These are phyloP conservation scores for Amphibolis antarctica DNA, from an alignment of 106 monocot species.

Conservation along the genomic window DNA sequence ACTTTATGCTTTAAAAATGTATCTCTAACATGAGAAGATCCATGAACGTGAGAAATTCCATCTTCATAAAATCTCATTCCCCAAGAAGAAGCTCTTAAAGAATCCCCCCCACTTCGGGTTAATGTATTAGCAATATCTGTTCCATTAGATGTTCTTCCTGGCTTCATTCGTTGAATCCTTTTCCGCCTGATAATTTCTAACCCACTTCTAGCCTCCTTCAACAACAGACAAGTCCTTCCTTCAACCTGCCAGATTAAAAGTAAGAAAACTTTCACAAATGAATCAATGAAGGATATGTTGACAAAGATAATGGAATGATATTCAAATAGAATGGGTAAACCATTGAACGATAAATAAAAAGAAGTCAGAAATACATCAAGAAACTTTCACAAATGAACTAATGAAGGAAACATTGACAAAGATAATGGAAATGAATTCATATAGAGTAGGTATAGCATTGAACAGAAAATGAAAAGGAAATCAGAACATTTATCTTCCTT, in stretches of 20 bases:
- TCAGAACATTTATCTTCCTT: too few relatives aligned
- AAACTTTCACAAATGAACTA: not conserved
- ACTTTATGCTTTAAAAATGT: conserved; percentile 39
- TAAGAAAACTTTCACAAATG: not conserved
- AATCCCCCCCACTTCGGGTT: conserved; percentile 58
- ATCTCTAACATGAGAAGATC: conserved; percentile 18
- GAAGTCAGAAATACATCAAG: too few relatives aligned
- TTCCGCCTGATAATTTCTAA: conserved; percentile 52
- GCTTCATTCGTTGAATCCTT: conserved; percentile 40
- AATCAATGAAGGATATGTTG: not conserved
- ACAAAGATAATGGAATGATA: not conserved
- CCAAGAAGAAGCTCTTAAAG: conserved; percentile 32
- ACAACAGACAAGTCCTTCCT: conserved; percentile 34
- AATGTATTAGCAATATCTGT: conserved; percentile 22
- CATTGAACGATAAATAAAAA: too few relatives aligned
- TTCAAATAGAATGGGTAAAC: not conserved
- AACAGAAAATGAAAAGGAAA: too few relatives aligned
- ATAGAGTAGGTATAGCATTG: not conserved
- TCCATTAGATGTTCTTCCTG: conserved; percentile 15
- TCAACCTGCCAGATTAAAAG: conserved; percentile 37
- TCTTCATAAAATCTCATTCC: conserved; percentile 25
- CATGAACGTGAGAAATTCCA: conserved; percentile 9
- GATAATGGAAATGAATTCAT: not conserved
- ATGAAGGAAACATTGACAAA: not conserved
- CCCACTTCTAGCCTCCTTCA: conserved; percentile 34